Evolutionary conservation across 108 stramenopile genomes (phyloP).

Genomic region (Cylindrotheca closterium): DNA sequence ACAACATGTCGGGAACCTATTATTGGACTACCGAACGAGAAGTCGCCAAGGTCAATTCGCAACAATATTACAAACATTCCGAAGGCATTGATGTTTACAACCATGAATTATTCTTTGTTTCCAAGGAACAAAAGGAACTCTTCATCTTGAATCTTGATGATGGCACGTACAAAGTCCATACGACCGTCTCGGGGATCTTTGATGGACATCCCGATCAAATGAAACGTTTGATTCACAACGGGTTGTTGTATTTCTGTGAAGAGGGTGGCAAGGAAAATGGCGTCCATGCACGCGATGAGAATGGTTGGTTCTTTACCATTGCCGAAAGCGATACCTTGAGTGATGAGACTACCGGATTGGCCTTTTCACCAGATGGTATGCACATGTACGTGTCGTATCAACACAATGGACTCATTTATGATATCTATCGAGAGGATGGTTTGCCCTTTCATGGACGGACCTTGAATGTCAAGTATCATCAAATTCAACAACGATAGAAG

Average conservation of each 20-base stretch:
- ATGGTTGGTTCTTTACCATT: slow-evolving; percentile 41
- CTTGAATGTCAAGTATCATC: slow-evolving; percentile 40
- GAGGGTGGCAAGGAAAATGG: no score
- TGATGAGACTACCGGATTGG: slow-evolving; percentile 68
- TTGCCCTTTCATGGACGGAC: slow-evolving; percentile 23
- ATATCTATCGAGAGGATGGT: slow-evolving; percentile 42
- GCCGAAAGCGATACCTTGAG: slow-evolving; percentile 22
- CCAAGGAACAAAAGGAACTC: slow-evolving; percentile 31
- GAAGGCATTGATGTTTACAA: slow-evolving; percentile 42
- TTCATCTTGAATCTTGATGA: slow-evolving; percentile 32
- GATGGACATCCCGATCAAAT: slow-evolving; percentile 35
- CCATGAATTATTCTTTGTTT: slow-evolving; percentile 23
- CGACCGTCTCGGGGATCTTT: slow-evolving; percentile 27
- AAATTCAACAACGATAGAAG: no score
- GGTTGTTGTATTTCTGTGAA: slow-evolving; percentile 47
- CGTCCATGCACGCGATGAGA: slow-evolving; percentile 33
- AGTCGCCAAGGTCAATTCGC: slow-evolving; percentile 12
- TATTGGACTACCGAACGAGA: slow-evolving; percentile 12
- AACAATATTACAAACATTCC: slow-evolving; percentile 13
- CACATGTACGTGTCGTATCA: slow-evolving; percentile 51
- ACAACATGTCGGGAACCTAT: slow-evolving; percentile 9
- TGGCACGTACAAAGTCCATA: slow-evolving; percentile 11
- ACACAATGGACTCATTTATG: slow-evolving; percentile 36
- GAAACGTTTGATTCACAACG: slow-evolving; percentile 3
- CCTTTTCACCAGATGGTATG: slow-evolving; percentile 62